Percentiles rank a stretch among this genome's conserved stretches.
These are phyloP conservation scores for Erythrobasidium hasegawianum DNA, from an alignment of 1,284 basidiomycete genomes.

Conservation along the genomic window DNA sequence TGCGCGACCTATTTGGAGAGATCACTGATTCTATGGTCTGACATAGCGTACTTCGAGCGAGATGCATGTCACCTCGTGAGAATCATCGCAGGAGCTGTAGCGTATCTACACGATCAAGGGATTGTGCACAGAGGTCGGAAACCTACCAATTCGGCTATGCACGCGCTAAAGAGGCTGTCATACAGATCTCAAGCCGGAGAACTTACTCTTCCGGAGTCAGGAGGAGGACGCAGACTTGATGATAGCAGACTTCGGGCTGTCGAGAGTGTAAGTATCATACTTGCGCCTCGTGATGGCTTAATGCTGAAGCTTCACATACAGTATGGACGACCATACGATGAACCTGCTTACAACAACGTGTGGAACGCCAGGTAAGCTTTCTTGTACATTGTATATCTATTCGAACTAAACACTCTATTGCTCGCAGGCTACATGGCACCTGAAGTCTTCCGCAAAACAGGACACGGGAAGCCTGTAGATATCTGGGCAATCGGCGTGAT, in stretches of 20 bases:
- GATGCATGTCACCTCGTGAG: constrained; percentile 87
- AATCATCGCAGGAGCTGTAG: constrained; percentile 79
- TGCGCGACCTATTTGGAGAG: too few relatives aligned
- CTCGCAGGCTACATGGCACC: constrained; percentile 64
- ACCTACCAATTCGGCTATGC: too few relatives aligned
- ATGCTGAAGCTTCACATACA: constrained; percentile 43
- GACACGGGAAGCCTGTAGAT: constrained; percentile 75
- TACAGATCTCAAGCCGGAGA: constrained; percentile 94
- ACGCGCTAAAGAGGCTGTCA: too few relatives aligned
- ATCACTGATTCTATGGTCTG: too few relatives aligned
- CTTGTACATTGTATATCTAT: constrained; percentile 2
- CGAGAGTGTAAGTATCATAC: constrained; percentile 44
- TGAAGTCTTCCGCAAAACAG: constrained; percentile 94
- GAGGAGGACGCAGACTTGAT: constrained; percentile 90
- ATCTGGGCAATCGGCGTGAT: constrained; percentile 89
- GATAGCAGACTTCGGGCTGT: constrained; percentile 93
- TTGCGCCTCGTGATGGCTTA: too few relatives aligned
- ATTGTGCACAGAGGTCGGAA: constrained; percentile 86
- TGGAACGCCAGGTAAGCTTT: constrained; percentile 66
- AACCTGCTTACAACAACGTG: constrained; percentile 89
- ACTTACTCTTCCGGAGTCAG: constrained; percentile 82
- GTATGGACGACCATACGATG: constrained; percentile 83
- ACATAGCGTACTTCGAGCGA: constrained; percentile 48
- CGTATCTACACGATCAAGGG: constrained; percentile 85
- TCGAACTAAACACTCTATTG: neutral